A percentile compares a stretch with the other conserved stretches of the same genome.
phyloP scores from a whole-genome alignment of 2,329 filamentous ascomycete genomes.

The Cladosporium sp. region DNA sequence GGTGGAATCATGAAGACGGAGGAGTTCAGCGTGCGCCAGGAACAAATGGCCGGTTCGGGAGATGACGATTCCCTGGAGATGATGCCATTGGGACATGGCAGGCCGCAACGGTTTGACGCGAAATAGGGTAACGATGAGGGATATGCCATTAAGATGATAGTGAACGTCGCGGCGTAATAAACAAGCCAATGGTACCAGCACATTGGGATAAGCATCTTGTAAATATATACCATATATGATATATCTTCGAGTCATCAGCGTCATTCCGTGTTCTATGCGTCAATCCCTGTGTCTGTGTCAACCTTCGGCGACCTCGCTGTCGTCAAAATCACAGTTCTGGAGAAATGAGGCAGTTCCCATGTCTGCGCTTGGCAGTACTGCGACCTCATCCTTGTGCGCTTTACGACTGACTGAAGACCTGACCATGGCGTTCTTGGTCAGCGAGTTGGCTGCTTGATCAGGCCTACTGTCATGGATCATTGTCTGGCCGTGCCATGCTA shows the following conservation, averaged over 20 bases:
- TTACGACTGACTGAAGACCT: background rate
- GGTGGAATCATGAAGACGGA: slow-evolving; percentile 18
- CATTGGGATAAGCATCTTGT: background rate
- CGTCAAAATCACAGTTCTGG: background rate
- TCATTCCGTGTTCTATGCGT: background rate
- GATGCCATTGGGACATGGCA: background rate
- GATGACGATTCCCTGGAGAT: background rate
- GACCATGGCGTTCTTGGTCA: background rate
- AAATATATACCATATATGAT: background rate
- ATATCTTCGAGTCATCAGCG: background rate
- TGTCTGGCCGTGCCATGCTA: background rate
- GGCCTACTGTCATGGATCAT: background rate
- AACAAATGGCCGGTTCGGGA: background rate
- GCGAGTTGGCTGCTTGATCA: background rate
- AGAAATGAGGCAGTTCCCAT: background rate
- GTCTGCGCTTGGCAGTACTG: background rate
- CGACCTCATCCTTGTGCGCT: background rate
- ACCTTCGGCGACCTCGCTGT: background rate
- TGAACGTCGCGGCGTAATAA: background rate
- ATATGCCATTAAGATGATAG: background rate
- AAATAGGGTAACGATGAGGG: background rate
- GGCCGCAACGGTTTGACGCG: background rate
- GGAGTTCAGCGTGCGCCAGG: slow-evolving; percentile 16
- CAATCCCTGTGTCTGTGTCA: background rate
- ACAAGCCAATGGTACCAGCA: slow-evolving; percentile 5